Base-by-base conservation (phyloP, 2,329 filamentous ascomycete species). In the Xylariaceae sp. region DNA sequence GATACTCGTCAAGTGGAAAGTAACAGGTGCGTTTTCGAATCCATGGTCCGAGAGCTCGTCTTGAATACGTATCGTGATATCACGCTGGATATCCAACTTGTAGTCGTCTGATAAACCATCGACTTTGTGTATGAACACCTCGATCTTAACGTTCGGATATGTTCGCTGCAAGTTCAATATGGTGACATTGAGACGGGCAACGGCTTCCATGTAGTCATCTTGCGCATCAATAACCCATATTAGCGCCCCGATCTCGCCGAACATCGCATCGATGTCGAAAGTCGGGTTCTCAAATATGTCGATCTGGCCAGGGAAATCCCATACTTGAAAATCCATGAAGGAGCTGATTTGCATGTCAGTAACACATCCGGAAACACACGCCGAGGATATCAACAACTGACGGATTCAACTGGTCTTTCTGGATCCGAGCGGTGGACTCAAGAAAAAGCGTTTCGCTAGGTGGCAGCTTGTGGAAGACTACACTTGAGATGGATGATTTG, bases 201-300 rank as follows among this genome's bases (percentile, higher is more conserved):
- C 89, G 16, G 92, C 89, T 69, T 97, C 91, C 50, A 96, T 83
- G 67, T 97, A 99, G 70, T 99, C 94, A 67, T 99, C 94, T 71
- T 99, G 94, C 0, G 94, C 93, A 68, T 99, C 94, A 53, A 99
- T 96, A 54, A 99, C 93, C 93, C 94, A 99, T 57, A 99, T 96
- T 13, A 99, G 77, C 13, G 94, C 92, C 17, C 94, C 94, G 14
- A 96, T 90, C 66, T 93, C 91, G 60, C 90, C 89, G 71, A 99
- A 99, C 64, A 97, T 93, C 65, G 89, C 87, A 63, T 96, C 90
- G 57, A 94, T 87, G 68, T 97, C 92, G 65, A 96, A 96, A 44
- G 84, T 87, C 4, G 90, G 86, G 65, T 94, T 90, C 54, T 95
- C 86, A 64, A 96, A 95, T 50, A 84, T 77, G 73, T 97, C 90